Evolutionary conservation across 1,284 basidiomycete species (phyloP), one percentile per base, ranked within the genome.

Genomic region (Calocybe gambosa): DNA sequence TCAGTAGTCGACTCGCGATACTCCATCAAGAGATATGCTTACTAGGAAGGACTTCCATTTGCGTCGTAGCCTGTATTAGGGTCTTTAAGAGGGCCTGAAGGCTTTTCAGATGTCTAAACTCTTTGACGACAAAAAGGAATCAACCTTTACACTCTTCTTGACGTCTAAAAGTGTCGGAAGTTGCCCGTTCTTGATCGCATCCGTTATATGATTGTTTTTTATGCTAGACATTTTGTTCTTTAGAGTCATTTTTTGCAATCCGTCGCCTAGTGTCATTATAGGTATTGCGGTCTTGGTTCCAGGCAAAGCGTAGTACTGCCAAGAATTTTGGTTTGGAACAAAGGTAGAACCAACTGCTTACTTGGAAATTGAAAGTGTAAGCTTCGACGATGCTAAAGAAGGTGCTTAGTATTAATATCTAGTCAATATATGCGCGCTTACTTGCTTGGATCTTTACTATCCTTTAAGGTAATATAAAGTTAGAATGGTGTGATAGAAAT

Each of bases 351-450:
- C 10, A 7, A 16, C 16, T 26, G 52, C 60, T 47, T 58, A 84
- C 87, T 55, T 78, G 75, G 57, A 89, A 86, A 57, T 87, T 84
- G 66, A 89, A 89, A 0, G 85, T 88, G 56, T 89, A 89, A 25
- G 87, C 81, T 59, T 89, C 86, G 20, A 89, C 72, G 45, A 89
- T 82, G 63, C 86, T 89, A 48, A 8, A 4, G n/a, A 31, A 50
- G 28, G 40, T 10, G 26, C n/a, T 5, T 29, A 43, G 40, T 29
- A 20, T 4, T 33, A 18, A 21, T n/a, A 21, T 39, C 19, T 52
- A 47, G 46, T 34, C 52, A 29, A 55, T 61, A 63, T 57, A 60
- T 59, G 53, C 47, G 52, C 42, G 50, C 62, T 46, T 61, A 89
- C 87, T 89, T 89, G 59, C 77, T 87, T 1, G 87, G 86, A 63